Base-by-base conservation (phyloP, 257 asterid species). In the Capsicum chinense region DNA sequence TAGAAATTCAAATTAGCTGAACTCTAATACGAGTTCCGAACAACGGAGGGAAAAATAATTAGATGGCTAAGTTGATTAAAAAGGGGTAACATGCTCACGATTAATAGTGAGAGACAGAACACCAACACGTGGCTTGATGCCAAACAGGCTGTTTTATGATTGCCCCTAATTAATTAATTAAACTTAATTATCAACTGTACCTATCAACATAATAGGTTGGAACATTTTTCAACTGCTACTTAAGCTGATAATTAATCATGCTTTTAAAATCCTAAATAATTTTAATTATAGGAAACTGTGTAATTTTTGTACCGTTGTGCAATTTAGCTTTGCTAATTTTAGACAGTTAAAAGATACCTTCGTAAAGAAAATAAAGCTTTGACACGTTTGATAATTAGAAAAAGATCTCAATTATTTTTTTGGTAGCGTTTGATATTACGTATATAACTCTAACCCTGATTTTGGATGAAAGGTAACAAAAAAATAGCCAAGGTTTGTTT, bases 61-160 rank as follows among this genome's bases (percentile, higher is more conserved):
- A 33, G 5, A 19, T 26, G 50, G 12, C 4, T 52, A 78, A 78
- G 3, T 76, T 54, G 19, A 90, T 84, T 85, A 83, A 88, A 87
- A 79, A 63, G 56, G 68, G 62, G 47, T 87, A 90, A 90, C 93
- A 90, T 92, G 93, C 47, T 88, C 87, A 86, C 85, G 91, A 87
- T 84, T 82, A 70, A 79, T 87, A 87, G 88, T 84, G 86, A 64
- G 88, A 88, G 92, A 85, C 91, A 84, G 86, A 78, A 78, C 63
- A 52, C 50, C 10, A 85, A 88, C 94, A 90, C 91, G 92, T 90
- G 94, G 86, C 92, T 76, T 79, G 92, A 91, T 91, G 87, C 94
- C 87, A 59, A 44, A 89, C 93, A 91, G 87, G 86, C 90, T 88
- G 90, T 73, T 74, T 74, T 19, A 48, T 74, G 60, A 76, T 67